A percentile compares a stretch with the other conserved stretches of the same genome.
Conservation (phyloP, 148 eudicot species). For the Limonium bicolor region DNA sequence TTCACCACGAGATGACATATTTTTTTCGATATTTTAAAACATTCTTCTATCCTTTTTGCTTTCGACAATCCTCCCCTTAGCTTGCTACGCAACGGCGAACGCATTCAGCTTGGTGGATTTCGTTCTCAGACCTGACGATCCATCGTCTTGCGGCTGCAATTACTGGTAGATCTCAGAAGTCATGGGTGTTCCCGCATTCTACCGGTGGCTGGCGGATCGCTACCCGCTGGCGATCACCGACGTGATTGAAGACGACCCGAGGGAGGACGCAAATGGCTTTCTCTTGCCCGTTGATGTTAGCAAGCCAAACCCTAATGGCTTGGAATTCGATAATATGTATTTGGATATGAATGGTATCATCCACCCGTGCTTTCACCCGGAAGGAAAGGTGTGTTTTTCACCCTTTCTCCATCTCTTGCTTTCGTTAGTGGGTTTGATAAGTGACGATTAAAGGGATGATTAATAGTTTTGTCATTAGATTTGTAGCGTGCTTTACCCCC, state of each 20-base stretch:
- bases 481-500: no score
- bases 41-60: no score
- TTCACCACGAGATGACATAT: no score
- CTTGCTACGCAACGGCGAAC: no score
- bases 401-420: background rate
- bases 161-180: background rate
- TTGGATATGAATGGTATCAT: conserved; percentile 93
- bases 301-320: conserved; percentile 68
- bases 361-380: conserved; percentile 95
- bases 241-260: conserved; percentile 61
- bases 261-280: conserved; percentile 19
- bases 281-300: conserved; percentile 32
- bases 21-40: no score
- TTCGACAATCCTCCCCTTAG: no score
- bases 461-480: no score
- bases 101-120: no score
- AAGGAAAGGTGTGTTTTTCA: conserved; percentile 51
- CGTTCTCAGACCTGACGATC: no score
- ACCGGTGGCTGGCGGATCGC: conserved; percentile 84
- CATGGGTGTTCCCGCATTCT: conserved; percentile 96
- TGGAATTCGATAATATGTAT: conserved; percentile 74
- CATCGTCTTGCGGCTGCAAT: no score
- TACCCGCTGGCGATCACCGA: conserved; percentile 58
- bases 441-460: no score
- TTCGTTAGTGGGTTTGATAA: no score